Base-by-base conservation (phyloP, 495 filamentous ascomycete species). In the Cryomyces minteri region DNA sequence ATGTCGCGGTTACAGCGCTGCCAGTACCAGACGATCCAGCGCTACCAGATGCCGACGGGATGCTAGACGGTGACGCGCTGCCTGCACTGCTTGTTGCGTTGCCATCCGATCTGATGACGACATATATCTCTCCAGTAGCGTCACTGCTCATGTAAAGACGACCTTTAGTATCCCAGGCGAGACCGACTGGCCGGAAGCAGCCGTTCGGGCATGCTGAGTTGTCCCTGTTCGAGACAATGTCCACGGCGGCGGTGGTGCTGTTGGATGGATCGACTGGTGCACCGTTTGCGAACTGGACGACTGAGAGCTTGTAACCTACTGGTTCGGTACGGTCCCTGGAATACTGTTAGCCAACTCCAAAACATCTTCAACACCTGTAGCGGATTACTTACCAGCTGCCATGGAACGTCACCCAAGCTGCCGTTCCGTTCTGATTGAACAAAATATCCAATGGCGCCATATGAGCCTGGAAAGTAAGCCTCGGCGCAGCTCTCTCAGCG, bases 111-210 rank as follows among this genome's bases (percentile, higher is more conserved):
- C 61, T 59, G 39, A 61, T 60, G 30, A 72, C 53, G 9, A 70
- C 67, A 45, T 65, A 67, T 28, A 72, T 60, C 55, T 73, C 69
- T 25, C 67, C 67, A 9, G 66, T 60, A 4, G 54, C 31, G 43
- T 73, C 70, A 18, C 59, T 64, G 42, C 60, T 64, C 59, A 73
- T 64, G 53, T 62, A 72, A 41, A 73, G 50, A 5, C 68, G 48
- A 4, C 66, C 66, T 43, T 66, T 55, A 28, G 41, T 51, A 44
- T 72, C 69, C 51, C 67, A 71, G 0, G 60, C 69, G 2, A 73
- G 58, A 3, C 67, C 67, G 0, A 68, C 69, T 4, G 69, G 70
- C 2, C 70, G 59, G 59, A 73, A 67, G 56, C 69, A 72, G 29
- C 47, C 46, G 36, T 69, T 54, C 4, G 58, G 58, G 34, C 58